Base-by-base conservation (phyloP, 73 alveolate genomes). In the Diophrys sp. region DNA sequence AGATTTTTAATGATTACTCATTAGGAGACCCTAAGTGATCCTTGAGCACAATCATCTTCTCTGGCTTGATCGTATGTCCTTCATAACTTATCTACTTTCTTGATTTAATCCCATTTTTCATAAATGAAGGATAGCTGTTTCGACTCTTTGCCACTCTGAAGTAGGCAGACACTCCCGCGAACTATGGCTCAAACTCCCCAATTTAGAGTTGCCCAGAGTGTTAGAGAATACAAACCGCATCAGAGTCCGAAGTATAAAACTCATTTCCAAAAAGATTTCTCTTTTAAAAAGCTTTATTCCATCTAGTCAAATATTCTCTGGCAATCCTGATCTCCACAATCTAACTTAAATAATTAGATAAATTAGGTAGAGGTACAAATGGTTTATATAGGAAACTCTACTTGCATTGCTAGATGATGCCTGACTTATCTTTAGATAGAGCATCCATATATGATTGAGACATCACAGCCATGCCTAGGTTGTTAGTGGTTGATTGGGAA, bases 241-340 rank as follows among this genome's bases (percentile, higher is more conserved):
- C 99, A 34, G 96, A 84, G 79, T 95, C 98, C 28, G 94, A 78
- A 28, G 99, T 89, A 79, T 94, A 94, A 53, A 85, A 85, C 67
- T 95, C 99, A 83, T 93, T 89, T 29, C 99, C 99, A 92, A 92
- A 95, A 67, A 95, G 80, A 66, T 92, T 73, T 79, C 97, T 89
- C 80, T 91, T 92, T 0, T 78, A 79, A 72, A 79, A 80, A 0
- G 97, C 97, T 78, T 92, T 93, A 84, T 95, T 95, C 74, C 78
- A 75, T 66, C 87, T 91, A 25, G 96, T 90, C 69, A 95, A 75
- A 74, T 88, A 92, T 31, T 94, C 96, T 0, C 93, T 25, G 2
- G 93, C 93, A 1, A 95, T 87, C 44, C 97, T 78, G 27, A 92
- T 87, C 83, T 73, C 98, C 24, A 94, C 91, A 23, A 94, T 29